These are phyloP conservation scores for Mucor lusitanicus DNA, from an alignment of 371 early-diverging fungal species.

Conservation along the genomic window DNA sequence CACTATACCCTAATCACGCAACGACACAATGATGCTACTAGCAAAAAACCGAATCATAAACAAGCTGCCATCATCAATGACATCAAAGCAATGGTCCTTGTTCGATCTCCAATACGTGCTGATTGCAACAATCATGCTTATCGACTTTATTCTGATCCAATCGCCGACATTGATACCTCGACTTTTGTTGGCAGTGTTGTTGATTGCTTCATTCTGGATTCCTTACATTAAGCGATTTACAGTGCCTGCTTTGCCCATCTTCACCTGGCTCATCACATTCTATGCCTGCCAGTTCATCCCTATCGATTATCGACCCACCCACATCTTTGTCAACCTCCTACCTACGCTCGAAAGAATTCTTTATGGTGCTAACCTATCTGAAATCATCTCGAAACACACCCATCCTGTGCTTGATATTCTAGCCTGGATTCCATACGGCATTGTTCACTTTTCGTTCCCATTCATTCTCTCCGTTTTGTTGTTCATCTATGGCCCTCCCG, in stretches of 20 bases:
- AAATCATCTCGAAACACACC: conserved; percentile 58
- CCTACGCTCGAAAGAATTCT: conserved; percentile 72
- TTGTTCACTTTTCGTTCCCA: conserved; percentile 69
- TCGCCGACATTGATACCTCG: conserved; percentile 20
- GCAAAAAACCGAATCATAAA: not conserved
- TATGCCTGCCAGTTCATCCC: conserved; percentile 69
- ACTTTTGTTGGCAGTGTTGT: conserved; percentile 8
- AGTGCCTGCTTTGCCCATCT: conserved; percentile 60
- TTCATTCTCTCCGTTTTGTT: conserved; percentile 53
- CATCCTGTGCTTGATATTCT: conserved; percentile 61
- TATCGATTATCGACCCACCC: conserved; percentile 53
- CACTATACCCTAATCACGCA: not conserved
- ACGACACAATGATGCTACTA: not conserved
- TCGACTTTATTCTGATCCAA: conserved; percentile 31
- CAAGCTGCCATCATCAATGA: not conserved
- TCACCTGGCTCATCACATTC: conserved; percentile 66
- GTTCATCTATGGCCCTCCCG: conserved; percentile 55
- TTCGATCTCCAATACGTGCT: conserved; percentile 25
- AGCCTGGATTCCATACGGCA: conserved; percentile 75
- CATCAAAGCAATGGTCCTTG: conserved; percentile 12
- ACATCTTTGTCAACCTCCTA: conserved; percentile 68
- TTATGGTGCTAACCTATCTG: conserved; percentile 69
- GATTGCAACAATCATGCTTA: conserved; percentile 17
- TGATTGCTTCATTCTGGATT: conserved; percentile 25
- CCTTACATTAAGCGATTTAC: conserved; percentile 52